phyloP scores from a whole-genome alignment of 2,329 filamentous ascomycete genomes.

The Aspergillus hiratsukae region DNA sequence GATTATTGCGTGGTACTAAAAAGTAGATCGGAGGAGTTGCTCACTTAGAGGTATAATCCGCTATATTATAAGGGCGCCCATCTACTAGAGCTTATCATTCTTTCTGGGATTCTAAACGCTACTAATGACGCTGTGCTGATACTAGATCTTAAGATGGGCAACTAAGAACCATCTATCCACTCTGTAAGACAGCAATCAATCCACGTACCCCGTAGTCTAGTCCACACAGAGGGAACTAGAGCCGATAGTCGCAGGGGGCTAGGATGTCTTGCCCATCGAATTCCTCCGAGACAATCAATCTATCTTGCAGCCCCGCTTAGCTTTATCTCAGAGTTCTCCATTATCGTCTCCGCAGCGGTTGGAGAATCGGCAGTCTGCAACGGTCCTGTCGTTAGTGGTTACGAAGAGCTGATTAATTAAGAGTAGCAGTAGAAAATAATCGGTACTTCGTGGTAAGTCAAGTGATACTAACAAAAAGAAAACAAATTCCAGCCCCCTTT shows the following conservation, averaged over 20 bases:
- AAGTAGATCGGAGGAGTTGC: background rate
- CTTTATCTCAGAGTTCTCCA: background rate
- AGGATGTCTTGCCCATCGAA: background rate
- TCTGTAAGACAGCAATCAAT: background rate
- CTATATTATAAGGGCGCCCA: background rate
- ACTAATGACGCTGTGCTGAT: background rate
- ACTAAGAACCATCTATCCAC: background rate
- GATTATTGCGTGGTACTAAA: background rate
- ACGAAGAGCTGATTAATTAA: background rate
- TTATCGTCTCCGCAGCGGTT: background rate
- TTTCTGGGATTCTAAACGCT: background rate
- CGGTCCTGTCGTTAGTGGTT: background rate
- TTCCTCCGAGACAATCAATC: background rate
- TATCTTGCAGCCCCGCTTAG: background rate
- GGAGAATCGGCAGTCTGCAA: background rate
- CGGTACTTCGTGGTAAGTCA: background rate
- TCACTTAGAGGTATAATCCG: background rate
- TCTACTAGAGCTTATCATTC: background rate
- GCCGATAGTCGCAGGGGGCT: background rate
- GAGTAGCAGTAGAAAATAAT: background rate
- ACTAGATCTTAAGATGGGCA: background rate
- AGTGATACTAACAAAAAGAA: background rate
- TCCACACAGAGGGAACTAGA: background rate
- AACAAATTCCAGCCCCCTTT: background rate
- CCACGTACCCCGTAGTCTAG: background rate